These are phyloP conservation scores for Pleurotus djamor DNA, from an alignment of 768 basidiomycete genomes.

Conservation along the genomic window DNA sequence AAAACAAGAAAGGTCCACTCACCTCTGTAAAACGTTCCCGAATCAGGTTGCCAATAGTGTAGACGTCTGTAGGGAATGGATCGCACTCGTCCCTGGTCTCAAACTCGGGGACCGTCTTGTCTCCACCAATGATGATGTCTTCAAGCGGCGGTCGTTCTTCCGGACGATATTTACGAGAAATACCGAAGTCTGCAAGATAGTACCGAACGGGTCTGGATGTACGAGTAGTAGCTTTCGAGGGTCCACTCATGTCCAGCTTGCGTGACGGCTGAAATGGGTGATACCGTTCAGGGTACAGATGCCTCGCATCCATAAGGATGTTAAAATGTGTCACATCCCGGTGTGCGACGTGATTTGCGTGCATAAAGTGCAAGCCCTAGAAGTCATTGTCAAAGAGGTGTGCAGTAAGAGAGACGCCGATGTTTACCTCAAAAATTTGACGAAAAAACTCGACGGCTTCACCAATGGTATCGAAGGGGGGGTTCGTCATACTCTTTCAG, in stretches of 20 bases:
- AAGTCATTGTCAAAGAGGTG: no score
- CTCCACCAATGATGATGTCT: slow-evolving; percentile 30
- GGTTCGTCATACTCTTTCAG: slow-evolving; percentile 16
- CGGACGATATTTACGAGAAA: slow-evolving; percentile 21
- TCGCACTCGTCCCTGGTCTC: slow-evolving; percentile 15
- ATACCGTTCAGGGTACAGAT: slow-evolving; percentile 15
- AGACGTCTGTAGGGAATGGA: slow-evolving; percentile 32
- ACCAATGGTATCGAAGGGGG: slow-evolving; percentile 24
- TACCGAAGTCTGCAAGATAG: slow-evolving; percentile 29
- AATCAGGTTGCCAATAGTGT: slow-evolving; percentile 28
- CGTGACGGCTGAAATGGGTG: slow-evolving; percentile 15
- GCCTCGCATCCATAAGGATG: slow-evolving; percentile 22
- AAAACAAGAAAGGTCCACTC: neutral
- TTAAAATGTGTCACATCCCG: slow-evolving; percentile 15
- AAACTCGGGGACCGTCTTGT: slow-evolving; percentile 35
- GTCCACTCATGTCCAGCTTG: slow-evolving; percentile 13
- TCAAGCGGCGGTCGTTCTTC: slow-evolving; percentile 21
- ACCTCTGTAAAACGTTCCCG: slow-evolving; percentile 8
- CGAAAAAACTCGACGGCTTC: slow-evolving; percentile 26
- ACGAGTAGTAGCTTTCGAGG: slow-evolving; percentile 10
- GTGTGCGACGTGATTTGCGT: no score
- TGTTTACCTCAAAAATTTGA: slow-evolving; percentile 8
- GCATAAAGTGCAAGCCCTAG: no score
- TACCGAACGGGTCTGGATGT: slow-evolving; percentile 21
- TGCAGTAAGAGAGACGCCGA: no score